Base-by-base conservation (phyloP, 1,139 yeast genomes). In the Protomyces arabidopsidicola region DNA sequence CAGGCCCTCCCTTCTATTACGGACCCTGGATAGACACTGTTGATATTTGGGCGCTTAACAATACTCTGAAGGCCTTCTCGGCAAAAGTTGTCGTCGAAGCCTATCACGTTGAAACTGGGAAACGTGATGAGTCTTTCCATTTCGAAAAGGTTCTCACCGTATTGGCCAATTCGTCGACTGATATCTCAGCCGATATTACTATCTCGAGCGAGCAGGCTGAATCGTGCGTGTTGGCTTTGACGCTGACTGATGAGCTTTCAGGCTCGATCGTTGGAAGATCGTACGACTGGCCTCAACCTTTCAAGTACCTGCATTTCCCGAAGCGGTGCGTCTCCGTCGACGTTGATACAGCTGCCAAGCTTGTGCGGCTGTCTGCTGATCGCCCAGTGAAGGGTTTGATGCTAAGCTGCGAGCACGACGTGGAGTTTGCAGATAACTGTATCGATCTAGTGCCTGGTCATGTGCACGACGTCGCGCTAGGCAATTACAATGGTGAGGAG, bases 171-270 rank as follows among this genome's bases (percentile, higher is more conserved):
- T 45, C 52, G 5, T 45, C 52, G 6, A 45, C 52, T 4, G 52
- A 45, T 14, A n/a, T 45, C 14, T 14, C 31, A 24, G 5, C 52
- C n/a, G 24, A 45, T n/a, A 8, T 45, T 14, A 10, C 24, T 24
- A 14, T 24, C 22, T 20, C 24, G 14, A 20, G 14, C 24, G 24
- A 20, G 31, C 31, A 16, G 6, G 52, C 31, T 4, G 52, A 20
- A 20, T 16, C n/a, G 22, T 20, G 31, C 24, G 31, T 24, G 14
- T 20, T 20, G 24, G 31, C 72, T 71, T 51, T 60, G 61, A 51
- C 66, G 36, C 45, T 27, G 16, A 27, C 20, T 20, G 53, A 20
- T 27, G 52, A 14, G 18, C 22, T 5, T 14, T 14, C 16, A 5
- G 42, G 42, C 42, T 6, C 14, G 5, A 5, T 16, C 3, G n/a